Base-by-base conservation (phyloP, 2,329 filamentous ascomycete genomes). In the Ophiosphaerella korrae region DNA sequence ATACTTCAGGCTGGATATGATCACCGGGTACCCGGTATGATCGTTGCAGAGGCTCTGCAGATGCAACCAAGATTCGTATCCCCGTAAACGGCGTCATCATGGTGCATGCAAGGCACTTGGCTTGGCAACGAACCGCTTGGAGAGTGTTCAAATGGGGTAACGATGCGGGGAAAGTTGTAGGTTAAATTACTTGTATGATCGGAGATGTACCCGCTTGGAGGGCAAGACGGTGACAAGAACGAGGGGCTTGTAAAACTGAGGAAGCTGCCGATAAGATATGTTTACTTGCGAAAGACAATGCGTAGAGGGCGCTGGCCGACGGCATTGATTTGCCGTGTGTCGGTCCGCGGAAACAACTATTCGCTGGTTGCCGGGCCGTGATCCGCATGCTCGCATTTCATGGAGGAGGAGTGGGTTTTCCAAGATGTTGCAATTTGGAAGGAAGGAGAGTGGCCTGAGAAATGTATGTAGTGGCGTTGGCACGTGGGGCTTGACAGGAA, bases 51-150 rank as follows among this genome's bases (percentile, higher is more conserved):
- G 40, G 43, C 46, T 53, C 46, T 35, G 13, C 32, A 36, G 23
- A 36, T 45, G 39, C 48, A 48, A 43, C 55, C 56, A 63, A 61
- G 60, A 47, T 52, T 53, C 47, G 41, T 54, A 61, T 47, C 62
- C 59, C 61, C 61, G 57, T 60, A 57, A 52, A 48, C 34, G 45
- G 50, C 48, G 46, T 55, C 53, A 58, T 58, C 37, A 52, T 45
- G 29, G 40, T 34, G 48, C 42, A 12, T 44, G 13, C 14, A 14
- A 39, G 45, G 53, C 18, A 31, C 38, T 31, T 45, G 21, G 41
- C 62, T 61, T 65, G 57, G 62, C 58, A 53, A 44, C 36, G 35
- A 50, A 44, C 48, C 40, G 38, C 40, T 33, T 16, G 23, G 33
- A 21, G 16, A 13, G 24, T 18, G 13, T 26, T 26, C 34, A 23